Conservation (phyloP, 2,329 filamentous ascomycete species). For the Ophiostoma populinum region DNA sequence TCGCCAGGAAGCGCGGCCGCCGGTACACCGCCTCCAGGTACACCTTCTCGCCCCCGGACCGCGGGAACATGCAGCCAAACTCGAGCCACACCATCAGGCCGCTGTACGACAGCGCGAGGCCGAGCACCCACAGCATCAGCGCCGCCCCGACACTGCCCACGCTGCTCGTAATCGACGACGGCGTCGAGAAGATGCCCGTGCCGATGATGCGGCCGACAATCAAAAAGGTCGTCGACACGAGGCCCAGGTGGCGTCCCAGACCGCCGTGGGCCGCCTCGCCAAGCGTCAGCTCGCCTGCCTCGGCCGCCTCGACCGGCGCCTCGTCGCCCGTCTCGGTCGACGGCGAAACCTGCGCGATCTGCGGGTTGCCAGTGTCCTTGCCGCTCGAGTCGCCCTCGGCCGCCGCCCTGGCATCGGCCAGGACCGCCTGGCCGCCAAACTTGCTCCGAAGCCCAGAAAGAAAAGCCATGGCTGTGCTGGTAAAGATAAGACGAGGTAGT, state of each 20-base stretch:
- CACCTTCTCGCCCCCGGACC: constrained; percentile 48
- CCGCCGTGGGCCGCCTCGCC: constrained; percentile 7
- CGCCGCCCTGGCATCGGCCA: no score
- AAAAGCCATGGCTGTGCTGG: no score
- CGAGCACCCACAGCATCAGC: constrained; percentile 21
- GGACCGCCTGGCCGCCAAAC: no score
- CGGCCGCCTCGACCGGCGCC: constrained; percentile 5
- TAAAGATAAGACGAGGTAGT: no score
- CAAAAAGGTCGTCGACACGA: constrained; percentile 11
- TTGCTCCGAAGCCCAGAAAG: no score
- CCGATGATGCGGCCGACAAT: constrained; percentile 16
- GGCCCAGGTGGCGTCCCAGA: constrained; percentile 10
- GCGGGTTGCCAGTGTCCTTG: no score
- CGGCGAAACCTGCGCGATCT: no score
- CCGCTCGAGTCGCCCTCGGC: no score
- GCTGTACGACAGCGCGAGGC: constrained; percentile 33
- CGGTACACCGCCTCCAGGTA: constrained; percentile 47
- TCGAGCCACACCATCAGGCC: constrained; percentile 46
- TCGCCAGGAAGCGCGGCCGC: constrained; percentile 39
- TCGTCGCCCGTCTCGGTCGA: no score
- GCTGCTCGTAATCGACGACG: constrained; percentile 31
- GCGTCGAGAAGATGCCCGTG: constrained; percentile 32
- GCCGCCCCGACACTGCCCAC: constrained; percentile 33
- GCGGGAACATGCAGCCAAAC: constrained; percentile 43
- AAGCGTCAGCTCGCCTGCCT: constrained; percentile 10